A percentile compares a stretch with the other conserved stretches of the same genome.
Evolutionary conservation across 2,329 filamentous ascomycete genomes (phyloP).

Genomic region (Ascochyta clinopodiicola): DNA sequence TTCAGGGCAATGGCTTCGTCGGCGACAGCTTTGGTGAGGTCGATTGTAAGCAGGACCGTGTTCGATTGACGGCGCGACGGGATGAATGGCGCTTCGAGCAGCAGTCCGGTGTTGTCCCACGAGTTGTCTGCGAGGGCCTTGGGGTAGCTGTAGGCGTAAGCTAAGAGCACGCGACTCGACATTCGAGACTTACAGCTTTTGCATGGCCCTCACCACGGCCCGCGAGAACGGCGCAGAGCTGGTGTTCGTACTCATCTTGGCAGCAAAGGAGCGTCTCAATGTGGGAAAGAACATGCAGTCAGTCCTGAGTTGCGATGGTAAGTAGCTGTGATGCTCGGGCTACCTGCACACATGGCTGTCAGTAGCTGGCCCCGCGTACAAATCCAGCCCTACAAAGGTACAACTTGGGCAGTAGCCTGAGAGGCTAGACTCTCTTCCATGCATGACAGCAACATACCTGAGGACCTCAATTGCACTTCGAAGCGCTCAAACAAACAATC

Average conservation of each 20-base stretch:
- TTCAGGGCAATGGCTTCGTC: constrained; percentile 83
- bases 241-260: constrained; percentile 50
- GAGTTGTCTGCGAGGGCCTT: constrained; percentile 85
- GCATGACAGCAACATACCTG: not conserved
- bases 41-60: constrained; percentile 82
- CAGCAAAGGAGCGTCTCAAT: constrained; percentile 38
- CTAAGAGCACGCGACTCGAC: not conserved
- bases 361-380: not conserved
- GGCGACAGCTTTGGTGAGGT: constrained; percentile 86
- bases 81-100: constrained; percentile 72
- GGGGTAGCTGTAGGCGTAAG: constrained; percentile 70
- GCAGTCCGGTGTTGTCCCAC: constrained; percentile 94
- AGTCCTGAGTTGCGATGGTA: not conserved
- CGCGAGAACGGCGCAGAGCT: constrained; percentile 66
- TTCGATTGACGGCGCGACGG: constrained; percentile 64
- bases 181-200: constrained; percentile 68
- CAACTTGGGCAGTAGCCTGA: not conserved
- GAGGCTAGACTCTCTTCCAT: not conserved
- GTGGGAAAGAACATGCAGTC: constrained; percentile 45
- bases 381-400: not conserved
- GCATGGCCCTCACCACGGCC: constrained; percentile 79
- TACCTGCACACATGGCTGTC: not conserved
- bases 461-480: not conserved
- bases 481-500: not conserved
- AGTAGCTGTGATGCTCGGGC: constrained; percentile 1